These are phyloP conservation scores for Camelina hispida DNA, from an alignment of 345 rosid species.

Conservation along the genomic window DNA sequence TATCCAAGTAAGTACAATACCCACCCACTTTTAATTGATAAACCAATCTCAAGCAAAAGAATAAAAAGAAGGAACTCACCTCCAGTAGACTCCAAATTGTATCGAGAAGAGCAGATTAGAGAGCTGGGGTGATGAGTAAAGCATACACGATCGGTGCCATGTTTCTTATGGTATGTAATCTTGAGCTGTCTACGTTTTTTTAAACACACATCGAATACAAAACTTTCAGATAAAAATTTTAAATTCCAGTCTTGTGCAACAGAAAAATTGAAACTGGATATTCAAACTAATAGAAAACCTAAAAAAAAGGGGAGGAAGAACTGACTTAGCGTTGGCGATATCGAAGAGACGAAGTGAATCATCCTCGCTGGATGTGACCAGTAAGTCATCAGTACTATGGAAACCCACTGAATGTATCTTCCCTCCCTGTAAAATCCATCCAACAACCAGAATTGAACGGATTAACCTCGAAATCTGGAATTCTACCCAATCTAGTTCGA, in stretches of 20 bases:
- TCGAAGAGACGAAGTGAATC: constrained; percentile 93
- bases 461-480: neutral
- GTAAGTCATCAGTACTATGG: constrained; percentile 86
- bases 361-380: constrained; percentile 93
- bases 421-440: constrained; percentile 60
- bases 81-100: constrained; percentile 77
- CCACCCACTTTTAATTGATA: neutral
- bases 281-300: constrained; percentile 30
- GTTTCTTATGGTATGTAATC: constrained; percentile 94
- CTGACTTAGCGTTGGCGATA: constrained; percentile 89
- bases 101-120: constrained; percentile 83
- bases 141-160: constrained; percentile 90
- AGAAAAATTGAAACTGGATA: too few relatives aligned
- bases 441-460: neutral
- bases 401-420: constrained; percentile 86
- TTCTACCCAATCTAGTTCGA: constrained; percentile 9
- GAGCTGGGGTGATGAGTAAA: constrained; percentile 98
- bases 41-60: constrained; percentile 21
- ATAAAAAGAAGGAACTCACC: constrained; percentile 50
- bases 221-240: constrained; percentile 25
- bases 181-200: constrained; percentile 68
- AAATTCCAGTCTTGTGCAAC: neutral
- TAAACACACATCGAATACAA: neutral
- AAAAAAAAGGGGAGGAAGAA: constrained; percentile 22
- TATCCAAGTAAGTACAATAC: constrained; percentile 4